phyloP scores from a whole-genome alignment of 1,139 yeast species.

The Dujonia santamariae region DNA sequence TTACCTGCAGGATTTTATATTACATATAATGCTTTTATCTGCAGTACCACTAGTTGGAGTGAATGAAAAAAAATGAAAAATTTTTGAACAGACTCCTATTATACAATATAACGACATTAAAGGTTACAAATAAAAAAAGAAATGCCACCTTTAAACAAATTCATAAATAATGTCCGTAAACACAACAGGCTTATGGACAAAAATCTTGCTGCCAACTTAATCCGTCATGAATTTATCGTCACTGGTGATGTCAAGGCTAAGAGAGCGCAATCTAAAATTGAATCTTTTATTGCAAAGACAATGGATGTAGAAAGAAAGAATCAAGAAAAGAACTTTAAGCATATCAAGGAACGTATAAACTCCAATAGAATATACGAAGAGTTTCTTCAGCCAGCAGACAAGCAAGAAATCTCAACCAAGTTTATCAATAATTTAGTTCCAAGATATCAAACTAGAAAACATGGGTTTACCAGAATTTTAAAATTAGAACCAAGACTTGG shows the following conservation, averaged over 20 bases:
- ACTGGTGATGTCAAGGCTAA: slow-evolving; percentile 47
- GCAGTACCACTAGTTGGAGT: no score
- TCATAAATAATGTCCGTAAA: slow-evolving; percentile 43
- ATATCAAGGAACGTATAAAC: slow-evolving; percentile 1
- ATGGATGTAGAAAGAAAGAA: slow-evolving; percentile 13
- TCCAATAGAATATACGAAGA: slow-evolving; percentile 4
- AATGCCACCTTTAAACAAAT: slow-evolving; percentile 46
- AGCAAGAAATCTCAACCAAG: slow-evolving; percentile 12
- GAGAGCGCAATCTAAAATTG: slow-evolving; percentile 44
- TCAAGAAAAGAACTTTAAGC: neutral
- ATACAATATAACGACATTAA: no score
- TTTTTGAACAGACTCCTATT: no score
- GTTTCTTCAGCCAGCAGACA: slow-evolving; percentile 7
- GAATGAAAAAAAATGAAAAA: no score
- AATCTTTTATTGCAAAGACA: slow-evolving; percentile 35
- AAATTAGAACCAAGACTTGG: slow-evolving; percentile 78
- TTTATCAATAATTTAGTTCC: slow-evolving; percentile 1
- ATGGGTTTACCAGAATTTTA: slow-evolving; percentile 86
- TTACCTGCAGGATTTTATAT: no score
- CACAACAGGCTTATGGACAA: slow-evolving; percentile 47
- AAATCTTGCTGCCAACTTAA: slow-evolving; percentile 43
- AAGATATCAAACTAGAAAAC: slow-evolving; percentile 45
- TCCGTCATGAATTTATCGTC: slow-evolving; percentile 45
- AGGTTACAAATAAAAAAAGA: no score
- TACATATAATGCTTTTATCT: no score